Base-by-base conservation (phyloP, 495 filamentous ascomycete species). In the Penicillium pulvis region DNA sequence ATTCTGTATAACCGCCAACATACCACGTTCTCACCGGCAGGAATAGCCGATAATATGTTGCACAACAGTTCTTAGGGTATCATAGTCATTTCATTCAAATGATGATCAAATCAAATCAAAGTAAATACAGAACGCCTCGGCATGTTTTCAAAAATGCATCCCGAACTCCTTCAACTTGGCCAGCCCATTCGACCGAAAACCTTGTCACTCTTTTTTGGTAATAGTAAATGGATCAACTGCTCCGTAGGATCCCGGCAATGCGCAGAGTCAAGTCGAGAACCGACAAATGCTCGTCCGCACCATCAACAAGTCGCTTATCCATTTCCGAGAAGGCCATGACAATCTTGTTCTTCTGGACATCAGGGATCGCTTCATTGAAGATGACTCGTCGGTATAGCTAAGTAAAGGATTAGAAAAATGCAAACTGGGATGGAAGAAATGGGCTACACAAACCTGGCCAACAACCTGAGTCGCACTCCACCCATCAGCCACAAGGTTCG, bases 401-500 rank as follows among this genome's bases (percentile, higher is more conserved):
- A 30, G 7, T 23, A 35, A 3, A 3, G 16, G 36, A 4, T 68
- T 46, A 47, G 56, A 51, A 51, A 31, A 24, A 31, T 28, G 44
- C 17, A 19, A 44, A 35, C 20, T 14, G 30, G 56, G 35, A 46
- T 36, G 3, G 41, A 47, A 6, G 35, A 42, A 36, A n/a, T 49
- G 4, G 57, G 24, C 17, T 19, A 44, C 51, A 70, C 77, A 71
- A 71, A 90, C 88, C 82, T 92, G 92, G 7, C 81, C 70, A 46
- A 97, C 78, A 19, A 95, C 79, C 76, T 98, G 94, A 17, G 87
- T 86, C n/a, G 93, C 94, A 75, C 91, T 96, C 95, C 94, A 99
- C 23, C 94, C 94, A 76, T 99, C 94, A 14, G 94, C 93, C 57
- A 97, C 88, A 80, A 98, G 85, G 68, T 95, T 88, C 64, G 89